Percentiles rank a stretch among this genome's conserved stretches.
Evolutionary conservation across 2,329 filamentous ascomycete genomes (phyloP).

Genomic region (Didymellaceae sp.): DNA sequence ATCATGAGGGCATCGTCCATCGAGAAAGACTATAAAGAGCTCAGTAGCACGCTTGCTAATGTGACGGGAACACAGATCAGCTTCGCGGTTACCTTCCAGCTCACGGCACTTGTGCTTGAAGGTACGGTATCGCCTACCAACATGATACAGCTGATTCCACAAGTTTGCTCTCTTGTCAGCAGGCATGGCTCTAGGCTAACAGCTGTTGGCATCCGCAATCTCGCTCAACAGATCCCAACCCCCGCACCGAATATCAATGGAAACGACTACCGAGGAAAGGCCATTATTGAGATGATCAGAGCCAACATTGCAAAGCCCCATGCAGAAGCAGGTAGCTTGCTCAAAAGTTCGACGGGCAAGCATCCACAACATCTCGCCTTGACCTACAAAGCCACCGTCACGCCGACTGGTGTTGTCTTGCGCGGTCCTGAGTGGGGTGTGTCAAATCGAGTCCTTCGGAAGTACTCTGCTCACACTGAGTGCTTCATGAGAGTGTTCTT

Average conservation of each 20-base stretch:
- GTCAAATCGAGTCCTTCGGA: constrained; percentile 51
- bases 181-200: constrained; percentile 59
- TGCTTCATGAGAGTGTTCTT: constrained; percentile 68
- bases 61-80: neutral
- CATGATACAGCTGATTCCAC: constrained; percentile 27
- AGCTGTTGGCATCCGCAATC: constrained; percentile 72
- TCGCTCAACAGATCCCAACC: constrained; percentile 61
- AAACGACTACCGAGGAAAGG: constrained; percentile 10
- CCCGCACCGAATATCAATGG: constrained; percentile 25
- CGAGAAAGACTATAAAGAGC: constrained; percentile 57
- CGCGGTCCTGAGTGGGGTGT: constrained; percentile 63
- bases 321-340: neutral
- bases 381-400: constrained; percentile 63
- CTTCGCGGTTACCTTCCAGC: constrained; percentile 32
- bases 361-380: constrained; percentile 53
- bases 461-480: constrained; percentile 30
- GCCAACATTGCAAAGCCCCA: constrained; percentile 16
- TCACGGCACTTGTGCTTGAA: constrained; percentile 35
- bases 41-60: neutral
- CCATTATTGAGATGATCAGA: constrained; percentile 13
- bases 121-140: constrained; percentile 28
- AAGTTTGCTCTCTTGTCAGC: constrained; percentile 37
- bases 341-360: constrained; percentile 40
- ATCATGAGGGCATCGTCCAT: constrained; percentile 63
- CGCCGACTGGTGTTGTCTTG: constrained; percentile 51